A percentile compares a stretch with the other conserved stretches of the same genome.
phyloP scores from a whole-genome alignment of 148 eudicot genomes.

The Nyssa sinensis region DNA sequence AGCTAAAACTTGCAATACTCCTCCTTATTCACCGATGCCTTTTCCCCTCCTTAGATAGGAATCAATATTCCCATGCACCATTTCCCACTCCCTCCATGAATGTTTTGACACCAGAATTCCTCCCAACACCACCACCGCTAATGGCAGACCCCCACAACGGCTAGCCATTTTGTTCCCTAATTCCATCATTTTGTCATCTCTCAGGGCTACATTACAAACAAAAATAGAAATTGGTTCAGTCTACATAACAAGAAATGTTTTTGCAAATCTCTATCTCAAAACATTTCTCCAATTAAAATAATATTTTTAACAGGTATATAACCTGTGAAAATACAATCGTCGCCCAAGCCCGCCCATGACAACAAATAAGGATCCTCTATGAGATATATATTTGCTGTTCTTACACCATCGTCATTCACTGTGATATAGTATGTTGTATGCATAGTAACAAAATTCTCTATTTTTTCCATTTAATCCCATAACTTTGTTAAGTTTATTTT shows the following conservation, averaged over 20 bases:
- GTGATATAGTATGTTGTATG: too few relatives aligned
- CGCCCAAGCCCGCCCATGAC: background rate
- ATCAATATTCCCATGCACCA: background rate
- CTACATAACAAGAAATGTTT: background rate
- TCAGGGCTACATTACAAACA: background rate
- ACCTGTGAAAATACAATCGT: too few relatives aligned
- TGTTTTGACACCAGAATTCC: slow-evolving; percentile 16
- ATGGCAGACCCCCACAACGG: slow-evolving; percentile 36
- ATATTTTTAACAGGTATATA: background rate
- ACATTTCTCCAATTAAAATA: too few relatives aligned
- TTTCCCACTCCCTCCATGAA: background rate
- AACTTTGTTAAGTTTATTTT: too few relatives aligned
- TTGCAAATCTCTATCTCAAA: too few relatives aligned
- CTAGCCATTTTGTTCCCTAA: slow-evolving; percentile 34
- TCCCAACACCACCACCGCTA: slow-evolving; percentile 37
- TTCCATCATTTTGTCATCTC: background rate
- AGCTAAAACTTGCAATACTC: slow-evolving; percentile 20
- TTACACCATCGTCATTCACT: too few relatives aligned
- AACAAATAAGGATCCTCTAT: background rate
- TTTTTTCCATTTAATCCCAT: too few relatives aligned
- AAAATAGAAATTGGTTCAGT: background rate
- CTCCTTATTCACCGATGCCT: background rate
- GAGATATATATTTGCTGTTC: background rate
- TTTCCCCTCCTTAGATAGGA: slow-evolving; percentile 6
- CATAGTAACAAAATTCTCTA: too few relatives aligned